Evolutionary conservation across 2,329 filamentous ascomycete species (phyloP).

Genomic region (Phaeomoniella chlamydospora): DNA sequence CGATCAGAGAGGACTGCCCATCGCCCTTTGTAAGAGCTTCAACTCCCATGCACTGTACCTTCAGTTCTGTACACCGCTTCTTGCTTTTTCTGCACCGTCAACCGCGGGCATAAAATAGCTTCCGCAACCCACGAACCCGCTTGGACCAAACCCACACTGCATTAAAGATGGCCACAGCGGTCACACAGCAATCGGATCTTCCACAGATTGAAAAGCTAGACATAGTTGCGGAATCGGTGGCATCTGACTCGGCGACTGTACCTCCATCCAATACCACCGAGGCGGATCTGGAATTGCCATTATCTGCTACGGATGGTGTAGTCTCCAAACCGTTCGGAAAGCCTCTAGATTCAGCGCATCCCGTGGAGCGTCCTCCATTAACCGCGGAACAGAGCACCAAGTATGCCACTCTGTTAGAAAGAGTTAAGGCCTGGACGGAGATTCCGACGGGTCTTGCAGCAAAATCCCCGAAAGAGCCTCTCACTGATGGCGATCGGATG

Average conservation of each 20-base stretch:
- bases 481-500: constrained; percentile 68
- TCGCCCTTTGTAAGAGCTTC: too few species aligned
- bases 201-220: neutral
- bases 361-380: constrained; percentile 43
- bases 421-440: constrained; percentile 56
- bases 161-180: neutral
- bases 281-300: too few species aligned
- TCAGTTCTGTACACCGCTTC: too few species aligned
- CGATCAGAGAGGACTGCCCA: too few species aligned
- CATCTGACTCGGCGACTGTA: too few species aligned
- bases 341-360: constrained; percentile 43
- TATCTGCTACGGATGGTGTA: constrained; percentile 21
- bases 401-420: constrained; percentile 61
- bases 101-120: too few species aligned
- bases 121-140: too few species aligned
- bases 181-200: neutral
- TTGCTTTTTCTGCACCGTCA: too few species aligned
- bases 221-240: too few species aligned
- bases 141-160: too few species aligned
- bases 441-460: constrained; percentile 51
- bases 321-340: constrained; percentile 43
- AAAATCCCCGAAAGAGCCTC: constrained; percentile 40
- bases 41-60: too few species aligned
- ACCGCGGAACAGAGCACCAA: constrained; percentile 67
- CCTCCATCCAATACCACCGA: too few species aligned